These are phyloP conservation scores for Macrolepiota dolichaula DNA, from an alignment of 768 basidiomycete species.

Conservation along the genomic window DNA sequence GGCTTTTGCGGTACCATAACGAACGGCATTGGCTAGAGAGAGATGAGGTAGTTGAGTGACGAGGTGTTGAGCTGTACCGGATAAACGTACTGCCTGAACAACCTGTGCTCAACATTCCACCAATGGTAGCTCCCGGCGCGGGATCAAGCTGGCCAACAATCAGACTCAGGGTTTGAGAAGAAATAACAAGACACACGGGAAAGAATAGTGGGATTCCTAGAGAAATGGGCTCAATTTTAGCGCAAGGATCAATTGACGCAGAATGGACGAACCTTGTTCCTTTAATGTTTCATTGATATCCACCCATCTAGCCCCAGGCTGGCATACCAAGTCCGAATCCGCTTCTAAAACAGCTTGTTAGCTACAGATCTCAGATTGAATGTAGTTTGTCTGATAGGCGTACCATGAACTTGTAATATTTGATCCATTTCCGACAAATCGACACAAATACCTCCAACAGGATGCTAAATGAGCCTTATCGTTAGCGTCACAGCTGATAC, in stretches of 20 bases:
- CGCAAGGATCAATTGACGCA: not conserved
- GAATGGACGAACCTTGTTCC: conserved; percentile 43
- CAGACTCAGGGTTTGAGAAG: not conserved
- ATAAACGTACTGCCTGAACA: conserved; percentile 69
- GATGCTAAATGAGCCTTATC: conserved; percentile 20
- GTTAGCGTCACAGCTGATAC: not conserved
- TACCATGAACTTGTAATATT: conserved; percentile 73
- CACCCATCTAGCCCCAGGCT: conserved; percentile 71
- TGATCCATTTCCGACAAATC: conserved; percentile 79
- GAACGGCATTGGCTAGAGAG: conserved; percentile 74
- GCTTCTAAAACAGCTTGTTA: conserved; percentile 36
- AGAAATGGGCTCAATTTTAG: not conserved
- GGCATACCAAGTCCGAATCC: conserved; percentile 72
- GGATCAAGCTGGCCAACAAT: conserved; percentile 60
- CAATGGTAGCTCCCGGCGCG: conserved; percentile 76
- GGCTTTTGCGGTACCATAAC: conserved; percentile 85
- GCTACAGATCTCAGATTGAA: not conserved
- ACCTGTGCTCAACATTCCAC: conserved; percentile 84
- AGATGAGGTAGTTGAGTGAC: not conserved
- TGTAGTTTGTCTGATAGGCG: conserved; percentile 11
- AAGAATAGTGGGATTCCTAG: conserved; percentile 79
- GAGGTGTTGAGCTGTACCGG: not conserved
- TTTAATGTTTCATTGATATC: conserved; percentile 66
- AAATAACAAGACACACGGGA: conserved; percentile 46
- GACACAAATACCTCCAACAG: conserved; percentile 70